Base-by-base conservation (phyloP, 345 rosid species). In the Brassica cretica region DNA sequence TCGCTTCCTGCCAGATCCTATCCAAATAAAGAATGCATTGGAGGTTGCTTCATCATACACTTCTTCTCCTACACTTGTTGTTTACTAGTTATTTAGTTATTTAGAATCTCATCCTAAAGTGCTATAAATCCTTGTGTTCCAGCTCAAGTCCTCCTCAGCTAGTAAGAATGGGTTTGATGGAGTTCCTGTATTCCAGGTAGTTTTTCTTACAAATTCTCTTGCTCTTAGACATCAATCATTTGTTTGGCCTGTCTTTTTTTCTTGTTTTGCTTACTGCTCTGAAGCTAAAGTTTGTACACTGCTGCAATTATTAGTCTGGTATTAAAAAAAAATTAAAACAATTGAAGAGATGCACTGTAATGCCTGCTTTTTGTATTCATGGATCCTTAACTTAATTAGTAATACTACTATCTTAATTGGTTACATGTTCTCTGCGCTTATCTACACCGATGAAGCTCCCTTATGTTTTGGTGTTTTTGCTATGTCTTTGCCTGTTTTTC, bases 161-260 rank as follows among this genome's bases (percentile, higher is more conserved):
- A 68, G 65, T 33, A 89, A 77, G 78, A 81, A 67, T 71, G 92
- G 90, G 29, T 94, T 94, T 74, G 97, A 94, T 84, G 97, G 97
- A 84, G 98, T 94, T 82, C 98, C 98, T 2, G 90, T 94, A 73
- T 94, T 94, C 68, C 97, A 94, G 97, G 98, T 94, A 82, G 2
- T 35, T 63, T 55, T 4, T 11, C 44, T 51, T 4, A 18, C 65
- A 21, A 18, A 16, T n/a, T 11, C 3, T 37, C 0, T 66, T 24
- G n/a, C 63, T 24, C 63, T 21, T n/a, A 59, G 60, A n/a, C 19
- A 21, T 64, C 60, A 39, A 8, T 14, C 21, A 8, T 69, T 19
- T 51, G 30, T 32, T 46, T 9, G 11, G 44, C 24, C 2, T 0
- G 29, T 70, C 7, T 21, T 21, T 61, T 62, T 32, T 33, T 58